A percentile compares a stretch with the other conserved stretches of the same genome.
These are phyloP conservation scores for Pseudocercospora macadamiae DNA, from an alignment of 2,329 filamentous ascomycete genomes.

Conservation along the genomic window DNA sequence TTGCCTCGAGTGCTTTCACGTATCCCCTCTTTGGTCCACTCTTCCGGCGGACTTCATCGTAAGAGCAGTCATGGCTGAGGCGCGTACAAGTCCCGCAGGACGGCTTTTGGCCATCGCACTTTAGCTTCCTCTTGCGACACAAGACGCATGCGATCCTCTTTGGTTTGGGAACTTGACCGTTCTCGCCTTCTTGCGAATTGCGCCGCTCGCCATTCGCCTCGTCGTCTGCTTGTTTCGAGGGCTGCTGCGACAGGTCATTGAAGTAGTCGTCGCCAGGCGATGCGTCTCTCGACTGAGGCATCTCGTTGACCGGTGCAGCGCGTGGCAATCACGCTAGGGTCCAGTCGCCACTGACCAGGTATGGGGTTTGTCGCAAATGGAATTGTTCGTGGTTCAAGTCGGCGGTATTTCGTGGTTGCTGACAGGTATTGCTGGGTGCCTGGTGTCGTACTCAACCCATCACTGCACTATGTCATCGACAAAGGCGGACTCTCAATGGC, in stretches of 20 bases:
- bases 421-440: neutral
- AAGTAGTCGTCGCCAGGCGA: constrained; percentile 52
- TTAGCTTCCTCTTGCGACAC: constrained; percentile 88
- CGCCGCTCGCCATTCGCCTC: constrained; percentile 59
- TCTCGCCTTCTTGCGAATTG: constrained; percentile 59
- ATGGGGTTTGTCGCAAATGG: neutral
- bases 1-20: constrained; percentile 89
- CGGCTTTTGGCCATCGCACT: constrained; percentile 82
- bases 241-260: constrained; percentile 58
- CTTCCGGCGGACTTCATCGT: constrained; percentile 91
- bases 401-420: neutral
- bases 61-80: constrained; percentile 84
- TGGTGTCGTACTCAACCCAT: neutral
- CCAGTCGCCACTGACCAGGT: too few relatives aligned
- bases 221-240: constrained; percentile 41
- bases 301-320: constrained; percentile 2
- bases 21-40: constrained; percentile 93
- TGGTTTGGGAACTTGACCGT: constrained; percentile 43
- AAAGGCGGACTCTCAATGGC: neutral
- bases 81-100: constrained; percentile 87
- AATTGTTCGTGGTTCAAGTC: neutral
- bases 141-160: constrained; percentile 95
- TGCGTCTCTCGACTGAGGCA: constrained; percentile 28
- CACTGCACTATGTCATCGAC: neutral
- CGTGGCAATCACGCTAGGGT: too few relatives aligned